These are phyloP conservation scores for Juglanconis sp. DNA, from an alignment of 2,329 filamentous ascomycete genomes.

Conservation along the genomic window DNA sequence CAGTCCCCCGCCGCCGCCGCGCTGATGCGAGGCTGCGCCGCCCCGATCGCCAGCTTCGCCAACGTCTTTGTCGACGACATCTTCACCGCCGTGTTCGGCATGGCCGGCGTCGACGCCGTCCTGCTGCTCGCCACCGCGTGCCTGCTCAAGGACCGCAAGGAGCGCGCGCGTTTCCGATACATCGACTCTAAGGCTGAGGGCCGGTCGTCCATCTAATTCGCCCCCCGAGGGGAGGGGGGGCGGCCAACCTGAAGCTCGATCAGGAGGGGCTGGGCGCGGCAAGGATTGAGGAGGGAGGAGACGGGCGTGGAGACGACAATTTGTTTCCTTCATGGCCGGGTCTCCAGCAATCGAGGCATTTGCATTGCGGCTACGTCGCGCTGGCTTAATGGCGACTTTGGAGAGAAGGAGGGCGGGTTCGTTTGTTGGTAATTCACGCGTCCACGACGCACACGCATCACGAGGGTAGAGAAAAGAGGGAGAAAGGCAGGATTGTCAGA, in stretches of 20 bases:
- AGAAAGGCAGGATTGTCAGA: neutral
- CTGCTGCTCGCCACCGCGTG: constrained; percentile 71
- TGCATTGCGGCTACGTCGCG: too few species aligned
- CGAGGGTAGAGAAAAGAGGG: neutral
- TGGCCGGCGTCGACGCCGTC: constrained; percentile 68
- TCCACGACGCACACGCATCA: constrained; percentile 1
- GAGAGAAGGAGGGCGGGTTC: neutral
- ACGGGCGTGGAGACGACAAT: neutral
- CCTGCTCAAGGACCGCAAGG: constrained; percentile 76
- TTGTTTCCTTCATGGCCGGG: too few species aligned
- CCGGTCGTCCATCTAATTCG: constrained; percentile 46
- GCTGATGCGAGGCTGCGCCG: constrained; percentile 66
- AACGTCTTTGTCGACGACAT: constrained; percentile 71
- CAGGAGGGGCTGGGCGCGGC: too few species aligned
- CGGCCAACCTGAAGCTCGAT: too few species aligned
- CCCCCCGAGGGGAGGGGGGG: too few species aligned
- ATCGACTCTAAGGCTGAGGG: constrained; percentile 73
- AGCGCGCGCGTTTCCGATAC: constrained; percentile 72
- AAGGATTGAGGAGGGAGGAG: too few species aligned
- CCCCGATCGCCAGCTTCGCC: constrained; percentile 63
- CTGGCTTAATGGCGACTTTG: neutral
- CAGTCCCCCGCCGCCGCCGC: constrained; percentile 68
- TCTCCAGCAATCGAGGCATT: too few species aligned
- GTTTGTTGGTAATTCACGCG: neutral
- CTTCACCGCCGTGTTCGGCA: constrained; percentile 76